Base-by-base conservation (phyloP, 2,329 filamentous ascomycete genomes). In the Calonectria naviculata region DNA sequence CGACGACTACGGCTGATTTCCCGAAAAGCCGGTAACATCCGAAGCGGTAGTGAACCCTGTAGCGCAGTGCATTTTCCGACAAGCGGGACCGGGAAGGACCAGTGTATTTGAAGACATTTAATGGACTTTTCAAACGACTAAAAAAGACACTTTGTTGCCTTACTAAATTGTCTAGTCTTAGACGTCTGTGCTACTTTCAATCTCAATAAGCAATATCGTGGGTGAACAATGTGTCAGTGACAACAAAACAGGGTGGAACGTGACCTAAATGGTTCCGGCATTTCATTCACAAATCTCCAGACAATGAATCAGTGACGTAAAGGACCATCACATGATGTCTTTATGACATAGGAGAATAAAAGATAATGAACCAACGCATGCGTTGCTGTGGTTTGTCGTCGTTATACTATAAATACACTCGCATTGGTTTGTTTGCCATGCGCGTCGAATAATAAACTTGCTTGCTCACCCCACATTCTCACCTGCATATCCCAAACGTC, bases 1-100 rank as follows among this genome's bases (percentile, higher is more conserved):
- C 56, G 38, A 60, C 24, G n/a, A 21, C 17, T 38, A 42, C 21
- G 34, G 56, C 4, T 19, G 6, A 60, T 60, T 60, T 60, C 15
- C 56, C 56, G 56, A 60, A 41, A 60, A 42, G 56, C 56, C 56
- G 56, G 56, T 12, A 19, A 60, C 34, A 60, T 60, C 56, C 56
- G 56, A 42, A n/a, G 56, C 38, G 56, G 38, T 24, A 60, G 28
- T 41, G 24, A 31, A n/a, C 36, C 15, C 24, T 28, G 21, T 12
- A 24, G 4, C 7, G n/a, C 15, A 29, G 52, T 58, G 52, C 52
- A 19, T 58, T 58, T 58, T 38, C 52, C 52, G 52, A 58, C 47
- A 52, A 31, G 13, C 8, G 29, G 47, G 7, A 17, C 28, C 47
- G 28, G 9, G 7, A 7, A 52, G 9, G 29, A 6, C 17, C 28